These are phyloP conservation scores for Gastrodia elata DNA, from an alignment of 106 monocot species.

Conservation along the genomic window DNA sequence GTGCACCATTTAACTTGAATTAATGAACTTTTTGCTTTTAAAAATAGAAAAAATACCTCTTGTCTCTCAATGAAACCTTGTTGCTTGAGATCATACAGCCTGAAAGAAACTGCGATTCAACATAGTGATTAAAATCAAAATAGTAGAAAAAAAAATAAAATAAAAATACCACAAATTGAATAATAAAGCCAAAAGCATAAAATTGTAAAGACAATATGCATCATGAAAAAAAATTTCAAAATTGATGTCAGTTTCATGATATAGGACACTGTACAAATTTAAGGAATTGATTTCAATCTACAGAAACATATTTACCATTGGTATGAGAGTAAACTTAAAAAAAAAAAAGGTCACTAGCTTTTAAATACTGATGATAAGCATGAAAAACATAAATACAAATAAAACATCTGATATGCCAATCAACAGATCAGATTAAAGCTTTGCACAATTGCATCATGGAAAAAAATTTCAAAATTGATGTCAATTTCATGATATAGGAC, in stretches of 20 bases:
- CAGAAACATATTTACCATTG: background rate
- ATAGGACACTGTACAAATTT: background rate
- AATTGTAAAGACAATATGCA: background rate
- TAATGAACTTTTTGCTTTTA: background rate
- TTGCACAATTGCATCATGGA: background rate
- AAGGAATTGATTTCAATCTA: background rate
- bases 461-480: background rate
- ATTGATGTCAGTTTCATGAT: background rate
- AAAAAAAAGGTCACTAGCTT: background rate
- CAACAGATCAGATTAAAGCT: background rate
- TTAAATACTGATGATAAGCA: background rate
- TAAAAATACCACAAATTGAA: background rate
- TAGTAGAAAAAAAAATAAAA: background rate
- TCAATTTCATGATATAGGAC: background rate
- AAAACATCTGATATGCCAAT: background rate
- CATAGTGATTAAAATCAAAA: background rate
- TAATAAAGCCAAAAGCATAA: background rate
- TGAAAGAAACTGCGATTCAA: conserved; percentile 75
- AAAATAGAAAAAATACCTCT: conserved; percentile 40
- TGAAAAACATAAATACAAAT: no score
- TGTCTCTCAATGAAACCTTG: conserved; percentile 96
- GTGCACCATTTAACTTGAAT: background rate
- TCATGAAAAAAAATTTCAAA: background rate
- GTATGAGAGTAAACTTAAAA: background rate
- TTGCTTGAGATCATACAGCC: conserved; percentile 92